Percentiles rank a stretch among this genome's conserved stretches.
phyloP scores from a whole-genome alignment of 148 eudicot genomes.

The Rhododendron ovatum region DNA sequence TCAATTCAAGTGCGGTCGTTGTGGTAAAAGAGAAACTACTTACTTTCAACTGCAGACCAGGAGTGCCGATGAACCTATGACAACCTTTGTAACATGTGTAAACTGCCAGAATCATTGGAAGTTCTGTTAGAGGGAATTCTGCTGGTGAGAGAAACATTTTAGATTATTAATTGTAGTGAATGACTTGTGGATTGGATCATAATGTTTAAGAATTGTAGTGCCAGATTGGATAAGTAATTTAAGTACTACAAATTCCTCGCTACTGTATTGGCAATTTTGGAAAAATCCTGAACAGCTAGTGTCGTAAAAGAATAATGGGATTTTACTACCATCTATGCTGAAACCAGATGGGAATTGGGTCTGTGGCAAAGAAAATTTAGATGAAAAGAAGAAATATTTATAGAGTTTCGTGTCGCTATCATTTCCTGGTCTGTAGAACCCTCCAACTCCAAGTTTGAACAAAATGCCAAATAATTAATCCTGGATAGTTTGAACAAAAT shows the following conservation, averaged over 20 bases:
- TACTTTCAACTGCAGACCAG: conserved; percentile 69
- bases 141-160: neutral
- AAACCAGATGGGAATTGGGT: too few relatives aligned
- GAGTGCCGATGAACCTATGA: conserved; percentile 82
- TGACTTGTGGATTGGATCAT: neutral
- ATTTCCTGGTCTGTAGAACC: neutral
- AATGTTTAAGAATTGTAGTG: neutral
- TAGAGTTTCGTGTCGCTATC: neutral
- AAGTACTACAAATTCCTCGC: neutral
- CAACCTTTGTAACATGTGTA: conserved; percentile 66
- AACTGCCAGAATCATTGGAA: conserved; percentile 80
- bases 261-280: neutral
- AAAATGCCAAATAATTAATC: too few relatives aligned
- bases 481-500: too few relatives aligned
- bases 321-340: too few relatives aligned
- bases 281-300: too few relatives aligned
- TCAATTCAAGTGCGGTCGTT: conserved; percentile 62
- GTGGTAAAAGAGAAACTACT: conserved; percentile 53
- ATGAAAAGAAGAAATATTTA: neutral
- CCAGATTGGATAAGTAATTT: neutral
- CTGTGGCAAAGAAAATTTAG: neutral
- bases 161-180: neutral
- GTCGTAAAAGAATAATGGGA: neutral
- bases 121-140: conserved; percentile 34
- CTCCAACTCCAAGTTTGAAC: neutral